Evolutionary conservation across 2,329 filamentous ascomycete genomes (phyloP), one percentile per base, ranked within the genome.

Genomic region (Tolypocladium inflatum): DNA sequence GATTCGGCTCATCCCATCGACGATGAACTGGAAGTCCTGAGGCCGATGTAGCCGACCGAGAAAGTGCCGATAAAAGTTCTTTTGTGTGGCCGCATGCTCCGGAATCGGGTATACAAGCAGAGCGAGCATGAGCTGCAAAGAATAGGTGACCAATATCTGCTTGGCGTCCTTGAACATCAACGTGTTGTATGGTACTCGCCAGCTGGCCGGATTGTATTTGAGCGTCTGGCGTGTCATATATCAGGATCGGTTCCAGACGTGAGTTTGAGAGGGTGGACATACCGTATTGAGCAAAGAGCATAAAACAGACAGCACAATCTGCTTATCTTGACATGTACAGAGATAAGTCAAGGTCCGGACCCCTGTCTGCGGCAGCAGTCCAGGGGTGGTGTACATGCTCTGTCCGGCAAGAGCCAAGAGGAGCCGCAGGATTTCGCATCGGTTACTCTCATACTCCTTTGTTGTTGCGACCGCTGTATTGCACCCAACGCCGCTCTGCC

Each of bases 401-500:
- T 93, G 91, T 71, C 93, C 91, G 15, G 90, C 85, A 61, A 99
- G 74, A 0, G 91, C 91, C 63, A 99, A 79, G 45, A 99, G 81
- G 58, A 99, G 78, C 26, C 93, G 85, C 66, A 97, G 74, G 37
- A 97, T 88, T 74, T 99, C 94, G 63, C 89, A 91, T 59, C 94
- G 85, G 72, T 97, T 97, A 75, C 82, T 95, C 75, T 99, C 94
- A 59, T 90, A 88, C 66, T 97, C 92, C 71, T 91, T 96, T 56
- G 87, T 97, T 4, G 91, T 93, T 11, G 87, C 87, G 65, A 95
- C 86, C 6, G 91, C 85, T 19, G 89, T 90, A 71, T 96, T 96
- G 77, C 93, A 97, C 17, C 94, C 94, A 37, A 99, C 93, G 54
- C 94, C 94, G 68, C 90, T 97, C 75, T 97, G 91, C 94, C 94